Percentiles rank a stretch among this genome's conserved stretches.
Evolutionary conservation across 2,329 filamentous ascomycete species (phyloP).

Genomic region (Beauveria brongniartii): DNA sequence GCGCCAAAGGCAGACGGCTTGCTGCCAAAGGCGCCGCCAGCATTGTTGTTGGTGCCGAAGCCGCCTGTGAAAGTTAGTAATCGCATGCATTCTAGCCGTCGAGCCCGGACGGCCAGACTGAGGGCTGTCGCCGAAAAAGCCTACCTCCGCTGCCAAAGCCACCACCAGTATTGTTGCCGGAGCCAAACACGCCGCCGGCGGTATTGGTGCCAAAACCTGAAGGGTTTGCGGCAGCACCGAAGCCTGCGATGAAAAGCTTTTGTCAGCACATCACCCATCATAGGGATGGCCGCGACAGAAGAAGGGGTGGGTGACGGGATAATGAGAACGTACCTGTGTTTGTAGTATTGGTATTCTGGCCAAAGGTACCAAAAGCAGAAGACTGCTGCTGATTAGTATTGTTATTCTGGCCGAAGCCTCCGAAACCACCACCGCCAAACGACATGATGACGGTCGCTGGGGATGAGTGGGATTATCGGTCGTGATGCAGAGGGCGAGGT

Average conservation of each 20-base stretch:
- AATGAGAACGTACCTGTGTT: slow-evolving; percentile 42
- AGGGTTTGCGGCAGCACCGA: slow-evolving; percentile 21
- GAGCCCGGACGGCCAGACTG: not conserved
- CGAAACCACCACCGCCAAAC: slow-evolving; percentile 43
- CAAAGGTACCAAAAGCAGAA: slow-evolving; percentile 51
- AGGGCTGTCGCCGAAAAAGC: slow-evolving; percentile 11
- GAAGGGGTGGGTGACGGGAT: slow-evolving; percentile 13
- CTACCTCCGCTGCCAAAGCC: slow-evolving; percentile 30
- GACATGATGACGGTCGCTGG: slow-evolving; percentile 37
- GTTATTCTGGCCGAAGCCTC: slow-evolving; percentile 54
- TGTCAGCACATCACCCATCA: slow-evolving; percentile 16
- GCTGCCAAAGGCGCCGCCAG: slow-evolving; percentile 26
- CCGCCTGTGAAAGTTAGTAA: slow-evolving; percentile 20
- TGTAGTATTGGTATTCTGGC: slow-evolving; percentile 32
- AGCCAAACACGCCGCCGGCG: slow-evolving; percentile 34
- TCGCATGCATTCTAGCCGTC: slow-evolving; percentile 9
- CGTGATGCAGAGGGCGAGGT: not conserved
- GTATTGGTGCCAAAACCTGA: not conserved
- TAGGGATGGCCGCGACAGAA: slow-evolving; percentile 12
- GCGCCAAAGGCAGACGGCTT: slow-evolving; percentile 46
- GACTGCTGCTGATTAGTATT: slow-evolving; percentile 34
- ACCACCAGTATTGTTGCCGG: slow-evolving; percentile 21
- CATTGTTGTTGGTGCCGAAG: slow-evolving; percentile 25
- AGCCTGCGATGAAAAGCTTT: slow-evolving; percentile 19
- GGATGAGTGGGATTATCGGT: not conserved